A percentile compares a stretch with the other conserved stretches of the same genome.
Evolutionary conservation across 495 filamentous ascomycete species (phyloP).

Genomic region (Penicillium goetzii): DNA sequence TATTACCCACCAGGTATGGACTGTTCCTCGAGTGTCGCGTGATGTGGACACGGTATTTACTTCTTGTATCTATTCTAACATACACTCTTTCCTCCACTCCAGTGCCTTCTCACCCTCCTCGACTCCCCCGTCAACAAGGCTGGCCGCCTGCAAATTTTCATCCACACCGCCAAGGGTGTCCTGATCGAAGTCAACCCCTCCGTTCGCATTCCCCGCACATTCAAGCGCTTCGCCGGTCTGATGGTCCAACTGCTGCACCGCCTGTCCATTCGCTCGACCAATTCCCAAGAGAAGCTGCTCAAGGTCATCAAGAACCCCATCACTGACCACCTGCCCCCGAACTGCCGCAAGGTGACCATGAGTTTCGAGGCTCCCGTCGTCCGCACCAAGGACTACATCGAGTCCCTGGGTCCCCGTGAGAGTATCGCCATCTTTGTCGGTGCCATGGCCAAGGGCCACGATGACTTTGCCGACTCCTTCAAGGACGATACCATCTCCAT

Average conservation of each 20-base stretch:
- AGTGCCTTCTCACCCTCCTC: constrained; percentile 97
- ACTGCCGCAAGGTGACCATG: constrained; percentile 95
- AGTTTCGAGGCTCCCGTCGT: constrained; percentile 89
- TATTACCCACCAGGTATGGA: constrained; percentile 93
- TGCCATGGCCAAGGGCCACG: constrained; percentile 94
- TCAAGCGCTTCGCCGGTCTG: constrained; percentile 96
- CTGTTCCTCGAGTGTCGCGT: not conserved
- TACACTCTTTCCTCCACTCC: constrained; percentile 2
- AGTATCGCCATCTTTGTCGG: constrained; percentile 97
- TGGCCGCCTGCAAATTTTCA: constrained; percentile 95
- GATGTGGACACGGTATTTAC: not conserved
- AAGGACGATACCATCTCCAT: constrained; percentile 98
- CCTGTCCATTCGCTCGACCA: constrained; percentile 91
- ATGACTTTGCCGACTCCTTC: constrained; percentile 92
- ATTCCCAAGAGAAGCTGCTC: constrained; percentile 94
- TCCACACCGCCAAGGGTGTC: constrained; percentile 94
- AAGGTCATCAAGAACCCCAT: constrained; percentile 98
- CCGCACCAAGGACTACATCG: constrained; percentile 85
- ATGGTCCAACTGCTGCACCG: constrained; percentile 99
- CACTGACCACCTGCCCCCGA: constrained; percentile 92
- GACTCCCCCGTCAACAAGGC: constrained; percentile 99
- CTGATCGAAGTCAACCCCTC: constrained; percentile 97
- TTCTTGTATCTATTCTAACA: constrained; percentile 15
- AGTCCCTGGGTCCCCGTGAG: constrained; percentile 74
- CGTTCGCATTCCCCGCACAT: constrained; percentile 94